Evolutionary conservation across 2,329 filamentous ascomycete genomes (phyloP).

Genomic region (Cadophora sp.): DNA sequence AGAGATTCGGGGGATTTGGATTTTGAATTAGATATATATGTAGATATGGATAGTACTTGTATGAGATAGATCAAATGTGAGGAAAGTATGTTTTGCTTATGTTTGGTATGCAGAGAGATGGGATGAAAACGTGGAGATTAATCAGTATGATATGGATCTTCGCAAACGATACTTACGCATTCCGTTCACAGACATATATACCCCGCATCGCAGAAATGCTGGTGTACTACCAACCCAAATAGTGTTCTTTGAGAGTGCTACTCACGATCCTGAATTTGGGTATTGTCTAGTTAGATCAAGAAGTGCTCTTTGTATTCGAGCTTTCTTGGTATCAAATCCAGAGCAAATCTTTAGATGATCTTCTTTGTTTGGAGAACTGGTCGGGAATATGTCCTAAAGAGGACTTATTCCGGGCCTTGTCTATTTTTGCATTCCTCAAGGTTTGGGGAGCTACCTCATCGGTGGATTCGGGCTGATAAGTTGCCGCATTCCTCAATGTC

Average conservation of each 20-base stretch:
- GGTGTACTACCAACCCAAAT: neutral
- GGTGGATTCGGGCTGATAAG: neutral
- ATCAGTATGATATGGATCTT: neutral
- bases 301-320: neutral
- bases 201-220: conserved; percentile 2
- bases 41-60: neutral
- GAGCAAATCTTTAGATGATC: neutral
- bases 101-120: neutral
- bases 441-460: neutral
- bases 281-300: neutral
- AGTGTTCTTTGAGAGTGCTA: neutral
- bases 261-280: neutral
- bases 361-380: neutral
- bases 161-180: neutral
- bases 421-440: conserved; percentile 7
- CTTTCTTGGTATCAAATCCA: neutral
- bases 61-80: neutral
- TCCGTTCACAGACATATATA: conserved; percentile 14
- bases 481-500: conserved; percentile 2
- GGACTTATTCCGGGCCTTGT: neutral
- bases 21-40: conserved; percentile 1
- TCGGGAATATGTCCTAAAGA: neutral
- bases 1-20: neutral
- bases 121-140: neutral
- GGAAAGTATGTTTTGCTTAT: neutral